Evolutionary conservation across 257 asterid species (phyloP).

Genomic region (Solanum piurae): DNA sequence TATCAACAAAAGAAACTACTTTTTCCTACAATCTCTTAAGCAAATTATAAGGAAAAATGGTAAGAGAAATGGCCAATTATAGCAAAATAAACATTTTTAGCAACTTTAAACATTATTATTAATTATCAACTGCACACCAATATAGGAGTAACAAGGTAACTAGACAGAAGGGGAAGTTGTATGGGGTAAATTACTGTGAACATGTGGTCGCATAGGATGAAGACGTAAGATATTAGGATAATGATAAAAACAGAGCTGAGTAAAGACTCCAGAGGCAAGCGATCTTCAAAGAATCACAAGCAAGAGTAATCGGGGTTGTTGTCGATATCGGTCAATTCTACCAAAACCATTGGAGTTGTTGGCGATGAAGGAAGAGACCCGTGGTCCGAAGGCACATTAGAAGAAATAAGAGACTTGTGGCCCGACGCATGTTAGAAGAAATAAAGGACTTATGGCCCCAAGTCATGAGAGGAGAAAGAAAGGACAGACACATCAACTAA

Average conservation of each 20-base stretch:
- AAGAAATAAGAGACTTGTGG: neutral
- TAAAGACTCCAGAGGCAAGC: neutral
- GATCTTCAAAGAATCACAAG: neutral
- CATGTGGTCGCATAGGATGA: neutral
- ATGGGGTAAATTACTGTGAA: neutral
- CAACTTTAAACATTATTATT: neutral
- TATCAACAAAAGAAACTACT: neutral
- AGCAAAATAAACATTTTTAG: neutral
- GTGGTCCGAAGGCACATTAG: neutral
- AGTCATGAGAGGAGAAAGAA: neutral
- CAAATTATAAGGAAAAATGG: neutral
- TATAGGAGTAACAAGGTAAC: neutral
- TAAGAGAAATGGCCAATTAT: neutral
- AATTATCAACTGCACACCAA: neutral
- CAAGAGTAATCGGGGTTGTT: neutral
- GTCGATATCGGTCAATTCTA: neutral
- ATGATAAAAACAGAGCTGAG: neutral
- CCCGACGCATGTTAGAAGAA: neutral
- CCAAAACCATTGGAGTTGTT: neutral
- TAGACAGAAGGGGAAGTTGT: neutral
- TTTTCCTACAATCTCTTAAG: neutral
- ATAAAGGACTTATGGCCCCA: neutral
- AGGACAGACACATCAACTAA: neutral
- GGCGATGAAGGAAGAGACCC: neutral
- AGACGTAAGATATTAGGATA: neutral